Conservation (phyloP, 228 moss, liverwort and hornwort genomes). For the Sphagnum fallax region DNA sequence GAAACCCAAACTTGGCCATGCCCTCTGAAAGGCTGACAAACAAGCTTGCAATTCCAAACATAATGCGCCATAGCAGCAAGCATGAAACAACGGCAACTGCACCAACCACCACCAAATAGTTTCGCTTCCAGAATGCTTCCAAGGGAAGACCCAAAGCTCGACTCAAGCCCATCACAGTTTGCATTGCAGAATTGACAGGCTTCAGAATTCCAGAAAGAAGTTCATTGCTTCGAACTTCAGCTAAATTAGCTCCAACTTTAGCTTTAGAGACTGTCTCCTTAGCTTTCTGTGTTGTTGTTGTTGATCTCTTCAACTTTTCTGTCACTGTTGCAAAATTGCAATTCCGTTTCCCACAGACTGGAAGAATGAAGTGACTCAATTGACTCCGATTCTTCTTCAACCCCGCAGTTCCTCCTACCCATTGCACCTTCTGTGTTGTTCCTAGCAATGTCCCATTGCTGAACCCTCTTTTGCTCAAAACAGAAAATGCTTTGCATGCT, state of each 20-base stretch:
- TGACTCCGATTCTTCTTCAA: slow-evolving; percentile 8
- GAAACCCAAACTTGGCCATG: slow-evolving; percentile 94
- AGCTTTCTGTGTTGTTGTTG: slow-evolving; percentile 40
- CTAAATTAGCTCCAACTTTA: slow-evolving; percentile 12
- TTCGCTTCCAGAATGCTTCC: slow-evolving; percentile 96
- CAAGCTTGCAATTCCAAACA: slow-evolving; percentile 96
- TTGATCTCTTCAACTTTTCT: slow-evolving; percentile 43
- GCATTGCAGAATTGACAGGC: slow-evolving; percentile 37
- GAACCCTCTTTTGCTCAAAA: slow-evolving; percentile 21
- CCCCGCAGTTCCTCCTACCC: background rate
- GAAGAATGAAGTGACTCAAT: slow-evolving; percentile 6
- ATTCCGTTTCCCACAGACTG: slow-evolving; percentile 25
- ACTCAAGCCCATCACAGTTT: slow-evolving; percentile 47
- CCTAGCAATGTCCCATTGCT: slow-evolving; percentile 3
- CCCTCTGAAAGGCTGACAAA: slow-evolving; percentile 93
- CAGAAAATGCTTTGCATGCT: slow-evolving; percentile 4
- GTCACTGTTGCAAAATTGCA: slow-evolving; percentile 44
- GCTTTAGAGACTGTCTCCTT: slow-evolving; percentile 27
- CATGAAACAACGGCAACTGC: slow-evolving; percentile 62
- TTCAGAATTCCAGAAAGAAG: slow-evolving; percentile 29
- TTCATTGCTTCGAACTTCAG: slow-evolving; percentile 12
- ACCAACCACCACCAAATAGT: slow-evolving; percentile 75
- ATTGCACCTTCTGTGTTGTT: background rate
- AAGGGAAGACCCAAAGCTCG: slow-evolving; percentile 73
- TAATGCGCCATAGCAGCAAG: slow-evolving; percentile 81